Evolutionary conservation across 2,329 filamentous ascomycete species (phyloP), one percentile per base, ranked within the genome.

Genomic region (Sporothrix pseudoabietina): DNA sequence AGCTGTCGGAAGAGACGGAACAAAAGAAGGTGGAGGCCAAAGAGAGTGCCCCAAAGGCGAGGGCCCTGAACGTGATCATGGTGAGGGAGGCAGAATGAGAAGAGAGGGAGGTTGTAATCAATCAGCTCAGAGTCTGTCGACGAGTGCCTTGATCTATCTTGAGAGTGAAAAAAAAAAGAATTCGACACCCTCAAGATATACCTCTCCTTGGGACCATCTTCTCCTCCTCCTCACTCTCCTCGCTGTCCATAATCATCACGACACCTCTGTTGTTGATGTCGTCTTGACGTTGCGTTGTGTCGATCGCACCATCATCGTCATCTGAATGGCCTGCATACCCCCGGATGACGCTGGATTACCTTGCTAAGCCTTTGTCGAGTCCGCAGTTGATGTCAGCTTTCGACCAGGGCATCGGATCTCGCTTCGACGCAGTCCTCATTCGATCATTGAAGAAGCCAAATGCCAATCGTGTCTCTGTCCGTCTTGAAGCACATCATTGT

Each of bases 211-310:
- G 12, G 41, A 44, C 41, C 3, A 9, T 14, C 12, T 44, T 26
- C 52, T 55, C n/a, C 52, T 55, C 52, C 6, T 35, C 35, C 35
- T 35, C 2, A 35, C 35, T 35, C 35, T 26, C n/a, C 26, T 26
- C n/a, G n/a, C n/a, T n/a, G n/a, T n/a, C n/a, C n/a, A 54, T 26
- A n/a, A 26, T 54, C 52, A 55, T 55, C 52, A 55, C n/a, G 52
- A 55, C 52, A 55, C 52, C 12, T 57, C 26, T 3, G 7, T 32
- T 6, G 26, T 4, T 14, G 26, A 57, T 57, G 55, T 57, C 55
- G 26, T 57, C 26, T 57, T 32, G 8, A n/a, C 6, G 49, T 22
- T 16, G 26, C 7, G 55, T 3, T 57, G 55, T 10, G 59, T 22
- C 59, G 59, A 22, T 63, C 41, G 7, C 35, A 5, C 35, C 8